Conservation (phyloP, 73 alveolate species). For the Paramecium tetraurelia region DNA sequence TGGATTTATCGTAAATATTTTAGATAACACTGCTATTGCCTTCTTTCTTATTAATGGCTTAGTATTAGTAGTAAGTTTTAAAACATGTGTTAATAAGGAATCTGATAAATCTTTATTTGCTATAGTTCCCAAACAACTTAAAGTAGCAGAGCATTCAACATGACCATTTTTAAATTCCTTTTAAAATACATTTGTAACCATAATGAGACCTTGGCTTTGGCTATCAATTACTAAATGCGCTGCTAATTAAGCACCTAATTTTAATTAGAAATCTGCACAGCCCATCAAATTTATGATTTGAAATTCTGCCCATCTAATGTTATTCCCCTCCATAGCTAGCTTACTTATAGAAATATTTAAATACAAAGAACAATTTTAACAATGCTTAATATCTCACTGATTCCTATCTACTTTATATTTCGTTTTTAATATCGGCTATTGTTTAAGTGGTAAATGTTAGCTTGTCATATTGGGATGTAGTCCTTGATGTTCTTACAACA, state of each 20-base stretch:
- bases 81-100: not conserved
- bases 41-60: conserved; percentile 24
- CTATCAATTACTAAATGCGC: conserved; percentile 1
- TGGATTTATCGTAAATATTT: not conserved
- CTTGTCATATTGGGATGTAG: not conserved
- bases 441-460: not conserved
- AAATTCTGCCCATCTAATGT: conserved; percentile 29
- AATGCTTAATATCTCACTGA: not conserved
- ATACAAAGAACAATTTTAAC: conserved; percentile 28
- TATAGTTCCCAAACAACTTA: conserved; percentile 25
- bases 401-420: conserved; percentile 9
- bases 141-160: not conserved
- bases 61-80: not conserved
- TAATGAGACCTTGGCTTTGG: not conserved
- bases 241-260: not conserved
- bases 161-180: not conserved
- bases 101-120: conserved; percentile 41
- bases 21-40: conserved; percentile 14
- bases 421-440: not conserved
- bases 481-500: not conserved
- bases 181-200: not conserved
- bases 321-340: conserved; percentile 37
- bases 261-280: not conserved
- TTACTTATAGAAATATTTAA: not conserved
- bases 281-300: conserved; percentile 7